Evolutionary conservation across 139 green algal species (phyloP).

Genomic region (Micractinium sp.): DNA sequence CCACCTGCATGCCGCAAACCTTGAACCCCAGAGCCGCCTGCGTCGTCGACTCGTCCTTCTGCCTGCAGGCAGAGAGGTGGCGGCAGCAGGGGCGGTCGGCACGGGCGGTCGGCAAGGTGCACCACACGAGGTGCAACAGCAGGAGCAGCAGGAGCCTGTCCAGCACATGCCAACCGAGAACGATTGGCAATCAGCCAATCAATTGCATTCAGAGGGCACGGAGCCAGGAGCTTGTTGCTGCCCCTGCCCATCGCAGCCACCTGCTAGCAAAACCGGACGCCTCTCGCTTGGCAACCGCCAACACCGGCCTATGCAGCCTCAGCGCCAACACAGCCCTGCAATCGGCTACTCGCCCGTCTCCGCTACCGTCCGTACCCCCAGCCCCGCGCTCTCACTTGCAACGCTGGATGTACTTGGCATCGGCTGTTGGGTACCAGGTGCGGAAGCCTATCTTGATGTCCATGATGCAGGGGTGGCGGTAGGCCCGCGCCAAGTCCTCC

Average conservation of each 20-base stretch:
- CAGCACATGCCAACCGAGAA: no score
- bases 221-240: no score
- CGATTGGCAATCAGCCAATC: no score
- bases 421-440: constrained; percentile 75
- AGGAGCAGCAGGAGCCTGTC: neutral
- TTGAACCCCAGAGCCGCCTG: constrained; percentile 81
- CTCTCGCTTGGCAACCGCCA: no score
- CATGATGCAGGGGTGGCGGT: constrained; percentile 75
- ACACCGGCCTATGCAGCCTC: no score
- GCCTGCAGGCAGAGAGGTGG: constrained; percentile 35
- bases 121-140: neutral
- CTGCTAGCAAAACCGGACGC: neutral
- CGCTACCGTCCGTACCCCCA: neutral
- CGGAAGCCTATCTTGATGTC: constrained; percentile 80
- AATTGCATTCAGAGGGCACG: no score
- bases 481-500: constrained; percentile 71
- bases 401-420: constrained; percentile 64
- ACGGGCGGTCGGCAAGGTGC: neutral
- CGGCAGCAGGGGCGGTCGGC: neutral
- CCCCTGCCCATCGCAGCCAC: neutral
- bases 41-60: constrained; percentile 81
- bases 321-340: neutral
- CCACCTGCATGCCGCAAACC: constrained; percentile 80
- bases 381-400: constrained; percentile 51
- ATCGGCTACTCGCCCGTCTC: neutral